Base-by-base conservation (phyloP, 345 rosid genomes). In the Euphorbia tirucalli region DNA sequence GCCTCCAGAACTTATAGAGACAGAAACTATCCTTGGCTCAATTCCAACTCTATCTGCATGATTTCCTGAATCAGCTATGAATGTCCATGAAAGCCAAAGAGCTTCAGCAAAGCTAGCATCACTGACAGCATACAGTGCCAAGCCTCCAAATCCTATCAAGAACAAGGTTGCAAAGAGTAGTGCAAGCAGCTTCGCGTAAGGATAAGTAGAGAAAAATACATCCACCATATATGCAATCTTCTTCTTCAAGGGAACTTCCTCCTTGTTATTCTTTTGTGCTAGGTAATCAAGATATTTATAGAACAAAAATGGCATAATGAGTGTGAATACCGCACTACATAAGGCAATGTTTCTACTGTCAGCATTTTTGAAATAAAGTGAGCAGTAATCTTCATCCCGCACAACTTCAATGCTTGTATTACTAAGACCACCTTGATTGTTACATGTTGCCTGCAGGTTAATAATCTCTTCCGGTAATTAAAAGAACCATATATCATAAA, bases 1-100 rank as follows among this genome's bases (percentile, higher is more conserved):
- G 61, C 95, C 98, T 75, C 98, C 96, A 31, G 96, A 88, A 78
- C 93, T 93, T 75, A 93, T 83, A 68, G 92, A 90, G 66, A 93
- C 90, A 27, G 98, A 93, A 55, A 93, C 96, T 61, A 93, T 88
- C 78, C 96, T 85, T 13, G n/a, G n/a, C n/a, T n/a, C n/a, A n/a
- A n/a, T n/a, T n/a, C n/a, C n/a, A n/a, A n/a, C n/a, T n/a, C n/a
- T n/a, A n/a, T n/a, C n/a, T n/a, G n/a, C n/a, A n/a, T n/a, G n/a
- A n/a, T n/a, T n/a, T n/a, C n/a, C n/a, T n/a, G n/a, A n/a, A n/a
- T n/a, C n/a, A n/a, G n/a, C n/a, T n/a, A n/a, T n/a, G n/a, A n/a
- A n/a, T n/a, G n/a, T n/a, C n/a, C n/a, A n/a, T n/a, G n/a, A n/a
- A n/a, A n/a, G n/a, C n/a, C n/a, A n/a, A n/a, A n/a, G n/a, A n/a